A percentile compares a stretch with the other conserved stretches of the same genome.
Conservation (phyloP, 163 green algal species). For the Chlamydomonas reinhardtii region DNA sequence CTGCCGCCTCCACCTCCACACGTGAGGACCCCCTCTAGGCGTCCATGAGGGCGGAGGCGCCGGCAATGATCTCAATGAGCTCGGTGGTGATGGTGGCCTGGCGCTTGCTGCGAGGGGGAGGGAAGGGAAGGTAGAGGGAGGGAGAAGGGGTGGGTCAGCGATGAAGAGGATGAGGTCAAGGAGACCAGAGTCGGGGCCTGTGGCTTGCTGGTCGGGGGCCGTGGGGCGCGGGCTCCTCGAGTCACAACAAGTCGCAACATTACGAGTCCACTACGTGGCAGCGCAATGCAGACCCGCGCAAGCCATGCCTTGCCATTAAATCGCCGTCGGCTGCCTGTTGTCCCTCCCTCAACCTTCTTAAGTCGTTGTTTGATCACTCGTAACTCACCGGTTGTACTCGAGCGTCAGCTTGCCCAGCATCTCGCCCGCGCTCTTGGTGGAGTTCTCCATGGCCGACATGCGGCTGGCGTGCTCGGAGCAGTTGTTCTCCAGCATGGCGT, state of each 20-base stretch:
- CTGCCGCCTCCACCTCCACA: no score
- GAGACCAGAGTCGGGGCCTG: no score
- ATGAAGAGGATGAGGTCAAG: not conserved
- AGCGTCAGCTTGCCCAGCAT: constrained; percentile 98
- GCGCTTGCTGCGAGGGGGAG: constrained; percentile 71
- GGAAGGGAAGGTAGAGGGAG: not conserved
- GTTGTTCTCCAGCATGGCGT: constrained; percentile 96
- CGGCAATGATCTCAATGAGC: constrained; percentile 99
- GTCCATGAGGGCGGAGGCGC: constrained; percentile 84
- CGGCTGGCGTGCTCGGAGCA: constrained; percentile 95
- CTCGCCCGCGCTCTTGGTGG: constrained; percentile 96
- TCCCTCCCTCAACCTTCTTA: no score
- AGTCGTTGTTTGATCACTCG: no score
- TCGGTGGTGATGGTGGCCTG: constrained; percentile 99
- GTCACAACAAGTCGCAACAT: no score
- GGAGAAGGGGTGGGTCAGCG: not conserved
- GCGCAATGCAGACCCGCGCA: no score
- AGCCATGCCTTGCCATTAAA: no score
- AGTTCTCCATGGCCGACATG: constrained; percentile 99
- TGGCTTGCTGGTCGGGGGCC: no score
- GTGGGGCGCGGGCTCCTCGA: no score
- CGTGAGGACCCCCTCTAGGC: not conserved
- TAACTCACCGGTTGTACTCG: constrained; percentile 90
- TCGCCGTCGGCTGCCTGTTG: no score
- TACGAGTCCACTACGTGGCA: no score